Conservation (phyloP, 148 eudicot species). For the Hydrangea macrophylla region DNA sequence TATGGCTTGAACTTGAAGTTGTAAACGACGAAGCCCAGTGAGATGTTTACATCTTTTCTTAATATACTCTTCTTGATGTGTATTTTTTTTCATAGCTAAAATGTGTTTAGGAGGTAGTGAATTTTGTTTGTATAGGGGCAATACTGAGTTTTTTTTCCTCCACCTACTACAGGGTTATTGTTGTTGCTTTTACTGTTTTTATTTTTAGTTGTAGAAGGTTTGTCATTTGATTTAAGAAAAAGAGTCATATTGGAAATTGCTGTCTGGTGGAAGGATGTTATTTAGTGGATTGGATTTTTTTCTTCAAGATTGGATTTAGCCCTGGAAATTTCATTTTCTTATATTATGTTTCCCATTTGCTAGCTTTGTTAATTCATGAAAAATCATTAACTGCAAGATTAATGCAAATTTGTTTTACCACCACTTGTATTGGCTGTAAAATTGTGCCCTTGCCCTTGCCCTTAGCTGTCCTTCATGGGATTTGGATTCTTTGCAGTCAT, state of each 20-base stretch:
- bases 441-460: no score
- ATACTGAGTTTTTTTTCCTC: not conserved
- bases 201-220: not conserved
- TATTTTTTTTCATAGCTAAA: constrained; percentile 8
- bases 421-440: no score
- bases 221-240: not conserved
- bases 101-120: constrained; percentile 6
- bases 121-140: not conserved
- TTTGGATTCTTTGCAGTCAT: no score
- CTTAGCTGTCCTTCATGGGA: no score
- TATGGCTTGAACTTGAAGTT: not conserved
- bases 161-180: no score
- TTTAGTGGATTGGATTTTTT: not conserved
- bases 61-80: not conserved
- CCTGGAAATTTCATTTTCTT: not conserved
- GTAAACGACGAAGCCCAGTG: not conserved
- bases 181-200: not conserved
- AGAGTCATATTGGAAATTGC: not conserved
- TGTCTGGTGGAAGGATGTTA: not conserved
- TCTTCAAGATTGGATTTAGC: not conserved
- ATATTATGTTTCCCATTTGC: no score
- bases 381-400: no score
- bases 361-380: no score
- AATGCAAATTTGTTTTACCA: no score
- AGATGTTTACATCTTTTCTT: not conserved